A percentile compares a stretch with the other conserved stretches of the same genome.
These are phyloP conservation scores for Asterella californica DNA, from an alignment of 225 moss, liverwort and hornwort genomes.

Conservation along the genomic window DNA sequence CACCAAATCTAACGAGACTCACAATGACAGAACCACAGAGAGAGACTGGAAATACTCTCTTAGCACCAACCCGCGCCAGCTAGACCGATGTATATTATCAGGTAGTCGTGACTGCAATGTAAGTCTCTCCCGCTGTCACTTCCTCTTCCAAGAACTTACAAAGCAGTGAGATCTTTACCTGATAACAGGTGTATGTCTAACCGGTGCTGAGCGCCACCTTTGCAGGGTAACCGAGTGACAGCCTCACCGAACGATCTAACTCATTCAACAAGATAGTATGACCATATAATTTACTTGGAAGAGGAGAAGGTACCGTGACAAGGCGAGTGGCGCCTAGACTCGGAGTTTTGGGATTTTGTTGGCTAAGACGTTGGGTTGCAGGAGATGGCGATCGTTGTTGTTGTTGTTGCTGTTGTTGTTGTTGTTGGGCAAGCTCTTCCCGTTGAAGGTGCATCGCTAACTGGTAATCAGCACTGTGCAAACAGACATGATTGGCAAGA, in stretches of 20 bases:
- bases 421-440: slow-evolving; percentile 93
- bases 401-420: slow-evolving; percentile 63
- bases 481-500: slow-evolving; percentile 19
- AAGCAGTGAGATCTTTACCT: not conserved
- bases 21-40: not conserved
- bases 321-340: slow-evolving; percentile 50
- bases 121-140: too few species aligned
- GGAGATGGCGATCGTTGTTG: slow-evolving; percentile 51
- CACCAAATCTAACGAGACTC: too few species aligned
- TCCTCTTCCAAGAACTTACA: too few species aligned
- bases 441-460: slow-evolving; percentile 91
- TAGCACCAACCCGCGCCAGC: too few species aligned
- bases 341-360: slow-evolving; percentile 40
- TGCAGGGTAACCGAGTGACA: not conserved
- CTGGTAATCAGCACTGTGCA: slow-evolving; percentile 79
- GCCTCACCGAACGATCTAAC: not conserved
- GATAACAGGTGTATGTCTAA: not conserved
- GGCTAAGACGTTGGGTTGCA: slow-evolving; percentile 42
- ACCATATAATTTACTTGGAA: not conserved
- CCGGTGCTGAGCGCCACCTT: not conserved
- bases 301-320: slow-evolving; percentile 49
- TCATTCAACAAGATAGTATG: not conserved
- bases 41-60: too few species aligned
- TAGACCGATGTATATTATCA: too few species aligned
- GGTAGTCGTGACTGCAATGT: too few species aligned